phyloP scores from a whole-genome alignment of 1,284 basidiomycete species.

The Clitocybe nebularis region DNA sequence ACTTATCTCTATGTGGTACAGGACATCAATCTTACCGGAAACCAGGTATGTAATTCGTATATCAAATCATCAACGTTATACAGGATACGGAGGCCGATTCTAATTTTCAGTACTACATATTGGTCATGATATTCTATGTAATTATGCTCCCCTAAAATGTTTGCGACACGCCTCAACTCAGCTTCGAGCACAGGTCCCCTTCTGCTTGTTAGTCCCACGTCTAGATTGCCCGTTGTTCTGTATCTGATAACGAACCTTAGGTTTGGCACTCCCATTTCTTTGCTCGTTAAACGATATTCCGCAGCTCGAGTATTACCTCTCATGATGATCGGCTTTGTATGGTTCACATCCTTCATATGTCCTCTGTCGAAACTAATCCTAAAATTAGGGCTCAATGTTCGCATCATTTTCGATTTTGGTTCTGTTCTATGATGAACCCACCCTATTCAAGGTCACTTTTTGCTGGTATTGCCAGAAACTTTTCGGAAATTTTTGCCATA shows the following conservation, averaged over 20 bases:
- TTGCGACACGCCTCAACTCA: constrained; percentile 1
- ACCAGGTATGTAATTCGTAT: constrained; percentile 27
- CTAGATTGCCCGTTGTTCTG: neutral
- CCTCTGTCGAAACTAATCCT: constrained; percentile 1
- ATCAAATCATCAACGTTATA: too few species aligned
- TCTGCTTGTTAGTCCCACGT: constrained; percentile 33
- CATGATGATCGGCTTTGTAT: constrained; percentile 47
- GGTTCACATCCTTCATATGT: constrained; percentile 8
- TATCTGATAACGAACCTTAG: constrained; percentile 16
- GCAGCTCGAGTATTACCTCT: constrained; percentile 44
- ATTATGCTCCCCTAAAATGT: constrained; percentile 15
- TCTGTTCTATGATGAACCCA: too few species aligned
- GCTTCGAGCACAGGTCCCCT: constrained; percentile 31
- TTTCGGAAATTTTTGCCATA: constrained; percentile 43
- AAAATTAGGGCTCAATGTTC: constrained; percentile 35
- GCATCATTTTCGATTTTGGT: too few species aligned
- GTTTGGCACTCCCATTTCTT: constrained; percentile 43
- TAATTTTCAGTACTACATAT: constrained; percentile 40
- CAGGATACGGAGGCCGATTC: too few species aligned
- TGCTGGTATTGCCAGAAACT: constrained; percentile 36
- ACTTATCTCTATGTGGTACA: constrained; percentile 12
- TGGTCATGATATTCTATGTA: constrained; percentile 47
- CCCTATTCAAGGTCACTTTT: constrained; percentile 35
- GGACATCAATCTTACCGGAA: constrained; percentile 36
- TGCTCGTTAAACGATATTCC: constrained; percentile 43